These are phyloP conservation scores for Strigomonas galati DNA, from an alignment of 208 protist species.

Conservation along the genomic window DNA sequence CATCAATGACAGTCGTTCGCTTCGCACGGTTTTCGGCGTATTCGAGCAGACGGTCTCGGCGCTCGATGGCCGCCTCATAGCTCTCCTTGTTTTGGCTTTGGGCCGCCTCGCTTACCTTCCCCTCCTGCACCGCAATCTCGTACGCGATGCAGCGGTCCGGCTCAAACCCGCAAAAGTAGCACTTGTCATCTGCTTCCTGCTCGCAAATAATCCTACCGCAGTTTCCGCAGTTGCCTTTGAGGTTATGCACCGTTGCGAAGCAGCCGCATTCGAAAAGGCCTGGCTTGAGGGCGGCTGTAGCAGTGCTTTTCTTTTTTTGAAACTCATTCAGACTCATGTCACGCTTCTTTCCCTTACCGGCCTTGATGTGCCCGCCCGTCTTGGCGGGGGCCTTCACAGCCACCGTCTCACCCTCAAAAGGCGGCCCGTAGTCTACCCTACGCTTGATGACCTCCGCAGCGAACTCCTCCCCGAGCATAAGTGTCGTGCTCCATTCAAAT, in stretches of 20 bases:
- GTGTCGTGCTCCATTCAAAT: slow-evolving; percentile 68
- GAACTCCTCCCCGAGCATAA: slow-evolving; percentile 72
- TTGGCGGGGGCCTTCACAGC: not conserved
- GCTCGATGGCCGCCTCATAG: slow-evolving; percentile 67
- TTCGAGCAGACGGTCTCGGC: slow-evolving; percentile 70
- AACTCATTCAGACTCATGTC: slow-evolving; percentile 27
- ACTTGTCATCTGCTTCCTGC: slow-evolving; percentile 75
- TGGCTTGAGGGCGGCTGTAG: slow-evolving; percentile 43
- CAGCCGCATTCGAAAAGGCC: slow-evolving; percentile 84
- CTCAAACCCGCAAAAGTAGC: slow-evolving; percentile 81
- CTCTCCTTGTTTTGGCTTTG: slow-evolving; percentile 42
- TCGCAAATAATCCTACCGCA: slow-evolving; percentile 90
- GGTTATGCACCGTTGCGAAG: slow-evolving; percentile 77
- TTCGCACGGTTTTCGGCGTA: slow-evolving; percentile 70
- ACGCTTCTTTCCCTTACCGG: slow-evolving; percentile 22
- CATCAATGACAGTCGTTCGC: slow-evolving; percentile 84
- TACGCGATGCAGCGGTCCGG: slow-evolving; percentile 70
- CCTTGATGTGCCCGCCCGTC: not conserved
- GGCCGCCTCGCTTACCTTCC: slow-evolving; percentile 69
- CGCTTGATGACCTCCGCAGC: slow-evolving; percentile 65
- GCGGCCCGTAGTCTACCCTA: slow-evolving; percentile 43
- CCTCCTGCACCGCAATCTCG: slow-evolving; percentile 79
- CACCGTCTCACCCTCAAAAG: slow-evolving; percentile 51
- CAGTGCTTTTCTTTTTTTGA: slow-evolving; percentile 19
- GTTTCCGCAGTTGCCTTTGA: slow-evolving; percentile 81